Evolutionary conservation across 2,329 filamentous ascomycete species (phyloP).

Genomic region (Fusarium marasasianum): DNA sequence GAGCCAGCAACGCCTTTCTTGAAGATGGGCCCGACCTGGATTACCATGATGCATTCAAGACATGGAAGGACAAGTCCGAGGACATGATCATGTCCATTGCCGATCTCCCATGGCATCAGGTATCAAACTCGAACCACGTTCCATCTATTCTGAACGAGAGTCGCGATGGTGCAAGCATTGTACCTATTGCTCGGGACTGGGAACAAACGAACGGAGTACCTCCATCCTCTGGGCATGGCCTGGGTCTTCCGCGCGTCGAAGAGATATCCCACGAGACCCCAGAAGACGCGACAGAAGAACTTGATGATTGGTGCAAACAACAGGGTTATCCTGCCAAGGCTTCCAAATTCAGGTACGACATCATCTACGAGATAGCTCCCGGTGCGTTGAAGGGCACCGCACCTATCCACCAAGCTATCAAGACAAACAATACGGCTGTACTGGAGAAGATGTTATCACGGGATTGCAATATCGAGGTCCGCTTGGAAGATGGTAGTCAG

Average conservation of each 20-base stretch:
- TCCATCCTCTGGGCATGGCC: background rate
- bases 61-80: background rate
- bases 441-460: background rate
- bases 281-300: background rate
- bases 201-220: background rate
- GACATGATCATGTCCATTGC: background rate
- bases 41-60: background rate
- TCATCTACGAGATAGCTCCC: background rate
- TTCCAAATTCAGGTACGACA: background rate
- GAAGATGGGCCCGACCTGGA: accelerated
- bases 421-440: background rate
- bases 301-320: background rate
- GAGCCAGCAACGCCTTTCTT: background rate
- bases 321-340: background rate
- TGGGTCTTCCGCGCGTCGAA: background rate
- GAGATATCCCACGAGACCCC: background rate
- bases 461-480: background rate
- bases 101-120: background rate
- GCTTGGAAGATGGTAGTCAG: background rate
- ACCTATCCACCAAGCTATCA: background rate
- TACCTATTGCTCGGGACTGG: background rate
- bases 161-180: background rate
- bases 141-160: background rate
- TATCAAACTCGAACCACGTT: background rate
- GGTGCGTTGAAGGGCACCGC: accelerated